phyloP scores from a whole-genome alignment of 768 basidiomycete species.

The Amyloporia xantha region DNA sequence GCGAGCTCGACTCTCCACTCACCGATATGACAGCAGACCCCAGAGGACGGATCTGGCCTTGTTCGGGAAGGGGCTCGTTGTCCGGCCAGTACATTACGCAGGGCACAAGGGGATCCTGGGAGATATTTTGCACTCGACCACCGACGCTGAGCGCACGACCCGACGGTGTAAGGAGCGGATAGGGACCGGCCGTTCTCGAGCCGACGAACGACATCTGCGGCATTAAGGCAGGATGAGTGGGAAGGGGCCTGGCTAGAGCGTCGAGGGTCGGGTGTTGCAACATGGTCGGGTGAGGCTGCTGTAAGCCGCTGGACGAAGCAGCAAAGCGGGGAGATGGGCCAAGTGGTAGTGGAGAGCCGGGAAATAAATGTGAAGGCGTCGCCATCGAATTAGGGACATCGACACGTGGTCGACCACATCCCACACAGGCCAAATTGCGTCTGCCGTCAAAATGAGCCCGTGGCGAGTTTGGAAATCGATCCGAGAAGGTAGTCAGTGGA shows the following conservation, averaged over 20 bases:
- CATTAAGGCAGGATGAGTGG: neutral
- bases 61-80: constrained; percentile 78
- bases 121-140: constrained; percentile 76
- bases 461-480: constrained; percentile 35
- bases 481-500: constrained; percentile 33
- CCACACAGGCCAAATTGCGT: constrained; percentile 72
- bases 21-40: constrained; percentile 50
- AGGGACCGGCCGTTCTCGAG: constrained; percentile 29
- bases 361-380: neutral
- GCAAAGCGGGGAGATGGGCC: constrained; percentile 11
- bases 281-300: neutral
- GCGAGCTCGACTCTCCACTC: constrained; percentile 14
- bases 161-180: constrained; percentile 76
- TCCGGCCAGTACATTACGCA: constrained; percentile 91
- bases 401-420: constrained; percentile 35
- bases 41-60: constrained; percentile 64
- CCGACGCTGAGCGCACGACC: constrained; percentile 71
- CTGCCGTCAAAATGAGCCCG: constrained; percentile 53
- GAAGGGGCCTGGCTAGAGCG: neutral
- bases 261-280: neutral
- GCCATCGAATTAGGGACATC: constrained; percentile 1
- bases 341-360: constrained; percentile 14
- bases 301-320: constrained; percentile 5
- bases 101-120: constrained; percentile 59
- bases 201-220: neutral